Base-by-base conservation (phyloP, 2,329 filamentous ascomycete species). In the Ceratocystis papillata region DNA sequence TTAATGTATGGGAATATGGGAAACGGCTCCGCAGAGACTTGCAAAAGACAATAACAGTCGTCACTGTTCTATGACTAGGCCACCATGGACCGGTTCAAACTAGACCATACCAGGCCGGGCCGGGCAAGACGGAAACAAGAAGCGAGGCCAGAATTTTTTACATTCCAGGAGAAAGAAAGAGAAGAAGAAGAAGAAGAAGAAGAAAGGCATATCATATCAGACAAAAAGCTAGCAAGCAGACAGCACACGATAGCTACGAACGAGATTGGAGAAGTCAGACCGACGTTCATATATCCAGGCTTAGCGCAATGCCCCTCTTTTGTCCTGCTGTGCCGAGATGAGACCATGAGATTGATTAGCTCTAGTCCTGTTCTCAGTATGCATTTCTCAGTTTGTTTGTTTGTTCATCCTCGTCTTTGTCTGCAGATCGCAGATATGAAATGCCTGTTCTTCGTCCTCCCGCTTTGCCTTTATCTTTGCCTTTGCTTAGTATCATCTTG, bases 281-380 rank as follows among this genome's bases (percentile, higher is more conserved):
- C 63, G 66, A 46, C 66, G 65, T 67, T 65, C 63, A 65, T 67
- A 65, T 67, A 67, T 64, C 62, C 60, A 44, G 66, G 66, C 66
- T 62, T 63, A 60, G 59, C 62, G 63, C 66, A 41, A 65, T 67
- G 66, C 66, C 66, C 8, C 37, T 41, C 37, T 41, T 41, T 67
- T 65, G 41, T 67, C 46, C 61, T 67, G 66, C 63, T 64, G 63
- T 44, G 37, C 55, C 63, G 63, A 65, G 53, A 63, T 63, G 5
- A 25, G n/a, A n/a, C 48, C n/a, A 12, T 53, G n/a, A n/a, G n/a
- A 20, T 53, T n/a, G 6, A 41, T 41, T 41, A 41, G 37, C 37
- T 41, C 37, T 12, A 41, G 25, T 30, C 33, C 55, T 12, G 55
- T 59, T 25, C 55, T 59, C 55, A 59, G 55, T 59, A 46, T 46